phyloP scores from a whole-genome alignment of 768 basidiomycete species.

The Coprinopsis sp. region DNA sequence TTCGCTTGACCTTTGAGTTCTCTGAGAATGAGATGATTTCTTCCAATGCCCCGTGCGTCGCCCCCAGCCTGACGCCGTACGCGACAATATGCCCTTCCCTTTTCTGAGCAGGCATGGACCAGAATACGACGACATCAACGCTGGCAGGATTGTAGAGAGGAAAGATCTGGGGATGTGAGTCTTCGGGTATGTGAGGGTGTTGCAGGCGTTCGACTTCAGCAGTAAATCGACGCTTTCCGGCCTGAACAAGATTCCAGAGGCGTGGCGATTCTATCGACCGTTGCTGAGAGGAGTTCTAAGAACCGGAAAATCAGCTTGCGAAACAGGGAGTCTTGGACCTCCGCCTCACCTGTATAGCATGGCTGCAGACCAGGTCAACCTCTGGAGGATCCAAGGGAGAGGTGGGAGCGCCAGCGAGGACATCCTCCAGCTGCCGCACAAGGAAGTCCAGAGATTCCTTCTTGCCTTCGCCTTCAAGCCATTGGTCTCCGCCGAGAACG shows the following conservation, averaged over 20 bases:
- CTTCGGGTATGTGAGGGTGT: conserved; percentile 54
- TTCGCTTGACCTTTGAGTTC: conserved; percentile 64
- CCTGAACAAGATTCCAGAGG: conserved; percentile 45
- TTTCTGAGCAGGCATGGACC: conserved; percentile 59
- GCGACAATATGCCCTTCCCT: conserved; percentile 60
- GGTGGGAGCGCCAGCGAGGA: conserved; percentile 8
- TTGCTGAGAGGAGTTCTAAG: conserved; percentile 2
- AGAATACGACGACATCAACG: conserved; percentile 72
- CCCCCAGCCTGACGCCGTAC: conserved; percentile 60
- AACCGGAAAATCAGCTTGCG: background rate
- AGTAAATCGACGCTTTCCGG: conserved; percentile 41
- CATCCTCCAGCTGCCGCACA: conserved; percentile 5
- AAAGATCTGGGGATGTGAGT: conserved; percentile 57
- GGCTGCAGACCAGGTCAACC: conserved; percentile 14
- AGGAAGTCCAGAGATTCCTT: conserved; percentile 12
- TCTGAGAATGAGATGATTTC: conserved; percentile 57
- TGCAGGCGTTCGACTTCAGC: conserved; percentile 22
- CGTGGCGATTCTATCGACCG: conserved; percentile 24
- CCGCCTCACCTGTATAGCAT: conserved; percentile 8
- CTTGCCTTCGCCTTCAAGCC: conserved; percentile 14
- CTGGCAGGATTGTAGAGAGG: conserved; percentile 73
- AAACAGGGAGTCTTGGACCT: background rate
- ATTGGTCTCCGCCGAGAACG: conserved; percentile 9
- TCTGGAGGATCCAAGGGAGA: conserved; percentile 9
- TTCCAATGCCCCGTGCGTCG: conserved; percentile 60